These are phyloP conservation scores for Lactifluus rugatus DNA, from an alignment of 768 basidiomycete species.

Conservation along the genomic window DNA sequence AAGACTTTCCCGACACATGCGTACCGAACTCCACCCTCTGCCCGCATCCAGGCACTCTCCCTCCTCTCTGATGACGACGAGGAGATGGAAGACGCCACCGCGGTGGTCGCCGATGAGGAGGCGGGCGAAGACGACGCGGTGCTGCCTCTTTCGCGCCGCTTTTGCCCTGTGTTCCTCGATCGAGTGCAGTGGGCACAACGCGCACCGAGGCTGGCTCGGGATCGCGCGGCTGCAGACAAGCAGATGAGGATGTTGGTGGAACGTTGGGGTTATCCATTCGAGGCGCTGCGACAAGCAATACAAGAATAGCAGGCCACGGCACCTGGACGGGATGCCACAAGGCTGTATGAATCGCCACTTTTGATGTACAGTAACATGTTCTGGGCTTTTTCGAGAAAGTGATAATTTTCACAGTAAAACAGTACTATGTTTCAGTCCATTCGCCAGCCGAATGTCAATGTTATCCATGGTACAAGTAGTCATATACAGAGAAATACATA, in stretches of 20 bases:
- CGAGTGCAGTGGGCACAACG: slow-evolving; percentile 18
- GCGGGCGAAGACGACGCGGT: slow-evolving; percentile 3
- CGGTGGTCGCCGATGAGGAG: background rate
- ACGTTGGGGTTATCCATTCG: slow-evolving; percentile 17
- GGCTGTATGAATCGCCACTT: too few species aligned
- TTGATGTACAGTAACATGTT: too few species aligned
- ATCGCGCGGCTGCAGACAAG: slow-evolving; percentile 14
- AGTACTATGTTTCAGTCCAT: too few species aligned
- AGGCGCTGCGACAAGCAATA: background rate
- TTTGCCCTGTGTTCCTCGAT: slow-evolving; percentile 18
- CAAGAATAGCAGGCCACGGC: background rate
- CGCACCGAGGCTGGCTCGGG: slow-evolving; percentile 10
- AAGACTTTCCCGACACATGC: slow-evolving; percentile 2
- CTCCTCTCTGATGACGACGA: background rate
- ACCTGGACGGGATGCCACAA: background rate
- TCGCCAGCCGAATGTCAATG: too few species aligned
- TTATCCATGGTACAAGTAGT: too few species aligned
- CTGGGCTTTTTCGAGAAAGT: too few species aligned
- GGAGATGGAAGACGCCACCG: background rate
- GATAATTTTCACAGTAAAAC: too few species aligned
- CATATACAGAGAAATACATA: too few species aligned
- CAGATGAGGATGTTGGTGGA: background rate
- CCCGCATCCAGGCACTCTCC: slow-evolving; percentile 5
- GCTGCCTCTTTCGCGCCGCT: slow-evolving; percentile 12
- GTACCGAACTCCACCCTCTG: slow-evolving; percentile 16